phyloP scores from a whole-genome alignment of 1,139 yeast genomes.

The Pichia sp. region DNA sequence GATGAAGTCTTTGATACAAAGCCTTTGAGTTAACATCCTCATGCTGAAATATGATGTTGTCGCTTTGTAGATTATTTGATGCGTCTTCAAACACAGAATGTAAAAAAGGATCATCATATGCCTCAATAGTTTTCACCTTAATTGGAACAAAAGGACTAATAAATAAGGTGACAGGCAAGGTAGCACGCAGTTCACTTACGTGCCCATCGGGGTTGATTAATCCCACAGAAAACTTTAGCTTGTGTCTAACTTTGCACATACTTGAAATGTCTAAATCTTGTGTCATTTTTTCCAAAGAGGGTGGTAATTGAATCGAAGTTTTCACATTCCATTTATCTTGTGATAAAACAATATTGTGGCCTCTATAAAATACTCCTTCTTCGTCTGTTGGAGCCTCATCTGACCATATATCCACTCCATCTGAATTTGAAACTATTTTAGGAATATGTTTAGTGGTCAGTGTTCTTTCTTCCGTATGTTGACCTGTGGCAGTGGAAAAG shows the following conservation, averaged over 20 bases:
- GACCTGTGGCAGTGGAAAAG: conserved; percentile 54
- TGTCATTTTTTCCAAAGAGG: conserved; percentile 67
- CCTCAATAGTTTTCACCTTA: conserved; percentile 42
- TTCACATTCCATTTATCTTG: conserved; percentile 78
- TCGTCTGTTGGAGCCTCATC: conserved; percentile 28
- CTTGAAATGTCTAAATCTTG: conserved; percentile 74
- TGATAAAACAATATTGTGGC: conserved; percentile 32
- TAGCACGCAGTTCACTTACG: conserved; percentile 63
- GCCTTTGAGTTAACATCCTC: conserved; percentile 16
- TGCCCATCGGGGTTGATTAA: conserved; percentile 34
- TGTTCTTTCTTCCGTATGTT: conserved; percentile 55
- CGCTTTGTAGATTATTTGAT: conserved; percentile 26
- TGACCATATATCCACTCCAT: conserved; percentile 35
- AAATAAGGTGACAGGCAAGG: conserved; percentile 58
- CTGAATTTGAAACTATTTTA: conserved; percentile 31
- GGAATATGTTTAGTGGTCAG: conserved; percentile 42
- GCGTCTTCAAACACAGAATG: conserved; percentile 28
- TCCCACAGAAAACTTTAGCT: conserved; percentile 42
- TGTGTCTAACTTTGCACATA: conserved; percentile 61
- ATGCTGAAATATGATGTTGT: conserved; percentile 25
- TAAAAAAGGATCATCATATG: conserved; percentile 26
- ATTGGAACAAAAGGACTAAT: conserved; percentile 81
- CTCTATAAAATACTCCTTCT: conserved; percentile 31
- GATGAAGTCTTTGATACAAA: conserved; percentile 6
- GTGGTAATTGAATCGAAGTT: conserved; percentile 58